phyloP scores from a whole-genome alignment of 495 filamentous ascomycete genomes.

The Hypomontagnella submonticulosa region DNA sequence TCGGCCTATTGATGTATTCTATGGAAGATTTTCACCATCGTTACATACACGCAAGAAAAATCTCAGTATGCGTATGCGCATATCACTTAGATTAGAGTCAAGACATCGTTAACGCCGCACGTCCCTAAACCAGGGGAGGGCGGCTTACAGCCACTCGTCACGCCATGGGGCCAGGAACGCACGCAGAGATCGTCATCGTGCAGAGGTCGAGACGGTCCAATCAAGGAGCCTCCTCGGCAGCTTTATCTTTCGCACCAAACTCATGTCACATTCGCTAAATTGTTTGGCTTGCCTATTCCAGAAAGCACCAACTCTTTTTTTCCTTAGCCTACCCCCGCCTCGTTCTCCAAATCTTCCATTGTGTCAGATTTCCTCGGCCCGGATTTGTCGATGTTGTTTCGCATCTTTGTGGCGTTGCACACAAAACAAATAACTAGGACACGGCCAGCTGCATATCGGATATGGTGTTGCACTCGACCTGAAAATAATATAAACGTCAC shows the following conservation, averaged over 20 bases:
- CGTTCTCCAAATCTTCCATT: background rate
- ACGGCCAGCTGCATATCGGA: no score
- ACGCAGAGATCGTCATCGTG: slow-evolving; percentile 44
- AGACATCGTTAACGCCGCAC: no score
- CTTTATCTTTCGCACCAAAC: slow-evolving; percentile 16
- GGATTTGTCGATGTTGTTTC: slow-evolving; percentile 14
- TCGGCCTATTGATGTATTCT: no score
- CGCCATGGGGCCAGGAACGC: slow-evolving; percentile 17
- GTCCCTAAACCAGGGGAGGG: no score
- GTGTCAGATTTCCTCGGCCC: slow-evolving; percentile 32
- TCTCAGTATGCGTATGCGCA: no score
- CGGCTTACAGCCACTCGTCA: slow-evolving; percentile 9
- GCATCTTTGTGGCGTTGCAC: slow-evolving; percentile 6
- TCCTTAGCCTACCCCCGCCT: slow-evolving; percentile 26
- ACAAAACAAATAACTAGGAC: slow-evolving; percentile 1
- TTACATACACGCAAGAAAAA: no score
- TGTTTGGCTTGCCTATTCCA: slow-evolving; percentile 19
- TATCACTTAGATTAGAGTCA: no score
- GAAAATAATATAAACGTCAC: no score
- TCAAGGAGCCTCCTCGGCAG: slow-evolving; percentile 38
- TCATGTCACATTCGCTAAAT: slow-evolving; percentile 37
- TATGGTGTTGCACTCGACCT: no score
- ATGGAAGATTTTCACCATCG: no score
- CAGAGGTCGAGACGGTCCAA: slow-evolving; percentile 31
- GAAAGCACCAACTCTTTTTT: background rate